These are phyloP conservation scores for Pythium aristosporum DNA, from an alignment of 352 stramenopile genomes.

Conservation along the genomic window DNA sequence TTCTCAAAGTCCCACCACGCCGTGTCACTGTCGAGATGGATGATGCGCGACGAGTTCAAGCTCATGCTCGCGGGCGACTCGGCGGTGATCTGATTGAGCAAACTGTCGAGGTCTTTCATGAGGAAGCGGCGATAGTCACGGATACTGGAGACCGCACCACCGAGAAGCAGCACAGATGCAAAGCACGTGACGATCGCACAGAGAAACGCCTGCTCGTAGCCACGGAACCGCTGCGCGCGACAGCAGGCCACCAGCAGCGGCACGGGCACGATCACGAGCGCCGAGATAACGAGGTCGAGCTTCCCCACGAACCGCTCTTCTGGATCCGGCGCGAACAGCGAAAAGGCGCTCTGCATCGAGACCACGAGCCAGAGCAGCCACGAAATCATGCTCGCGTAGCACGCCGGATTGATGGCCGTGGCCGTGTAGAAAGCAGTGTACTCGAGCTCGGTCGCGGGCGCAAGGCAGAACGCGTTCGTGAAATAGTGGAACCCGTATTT, in stretches of 20 bases:
- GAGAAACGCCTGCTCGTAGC: constrained; percentile 57
- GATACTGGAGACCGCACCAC: constrained; percentile 42
- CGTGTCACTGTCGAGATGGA: constrained; percentile 34
- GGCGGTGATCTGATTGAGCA: constrained; percentile 40
- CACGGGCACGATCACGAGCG: constrained; percentile 57
- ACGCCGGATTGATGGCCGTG: constrained; percentile 60
- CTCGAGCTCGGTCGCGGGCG: constrained; percentile 62
- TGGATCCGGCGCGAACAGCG: constrained; percentile 39
- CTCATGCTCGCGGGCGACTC: constrained; percentile 4
- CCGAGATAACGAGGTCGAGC: constrained; percentile 46
- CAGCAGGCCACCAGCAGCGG: constrained; percentile 53
- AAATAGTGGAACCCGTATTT: constrained; percentile 84
- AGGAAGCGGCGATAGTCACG: constrained; percentile 47
- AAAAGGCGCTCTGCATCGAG: constrained; percentile 40
- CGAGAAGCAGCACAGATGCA: constrained; percentile 42
- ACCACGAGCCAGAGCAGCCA: constrained; percentile 60
- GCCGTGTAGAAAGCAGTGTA: constrained; percentile 79
- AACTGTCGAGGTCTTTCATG: constrained; percentile 47
- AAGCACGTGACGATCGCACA: constrained; percentile 76
- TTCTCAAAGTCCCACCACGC: constrained; percentile 67
- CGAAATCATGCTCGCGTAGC: constrained; percentile 55
- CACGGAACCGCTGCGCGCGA: constrained; percentile 49
- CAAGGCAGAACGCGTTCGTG: constrained; percentile 68
- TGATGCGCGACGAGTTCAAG: constrained; percentile 15
- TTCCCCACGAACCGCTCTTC: constrained; percentile 31